Conservation (phyloP, 2,329 filamentous ascomycete genomes). For the Phyllosticta capitalensis region DNA sequence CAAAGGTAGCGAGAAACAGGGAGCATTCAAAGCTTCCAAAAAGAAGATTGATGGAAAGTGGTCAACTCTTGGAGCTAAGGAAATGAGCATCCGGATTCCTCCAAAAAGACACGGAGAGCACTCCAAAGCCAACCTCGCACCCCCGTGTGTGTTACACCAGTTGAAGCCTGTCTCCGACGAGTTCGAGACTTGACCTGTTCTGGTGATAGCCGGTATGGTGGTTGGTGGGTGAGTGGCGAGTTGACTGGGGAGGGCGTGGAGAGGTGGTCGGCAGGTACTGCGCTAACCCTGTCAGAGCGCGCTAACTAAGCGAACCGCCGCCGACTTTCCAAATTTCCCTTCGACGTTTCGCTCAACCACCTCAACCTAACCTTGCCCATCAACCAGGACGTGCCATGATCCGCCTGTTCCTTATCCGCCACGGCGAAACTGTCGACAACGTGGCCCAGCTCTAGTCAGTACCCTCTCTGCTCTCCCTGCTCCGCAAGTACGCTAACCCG, state of each 20-base stretch:
- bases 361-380: constrained; percentile 1
- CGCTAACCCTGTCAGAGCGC: not conserved
- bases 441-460: constrained; percentile 63
- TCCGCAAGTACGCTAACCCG: constrained; percentile 18
- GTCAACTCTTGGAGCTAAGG: no score
- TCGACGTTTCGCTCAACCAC: not conserved
- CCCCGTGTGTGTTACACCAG: no score
- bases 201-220: not conserved
- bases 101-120: no score
- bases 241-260: no score
- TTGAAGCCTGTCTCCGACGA: not conserved
- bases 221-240: not conserved
- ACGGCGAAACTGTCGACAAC: constrained; percentile 88
- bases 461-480: constrained; percentile 11
- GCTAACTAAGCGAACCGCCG: not conserved
- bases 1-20: no score
- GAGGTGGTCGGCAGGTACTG: not conserved
- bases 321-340: not conserved
- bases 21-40: no score
- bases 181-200: not conserved
- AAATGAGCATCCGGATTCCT: no score
- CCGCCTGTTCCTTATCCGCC: constrained; percentile 68
- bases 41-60: no score
- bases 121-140: no score
- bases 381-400: constrained; percentile 27